These are phyloP conservation scores for Saccharum hybrid DNA, from an alignment of 202 grass and related monocot genomes.

Conservation along the genomic window DNA sequence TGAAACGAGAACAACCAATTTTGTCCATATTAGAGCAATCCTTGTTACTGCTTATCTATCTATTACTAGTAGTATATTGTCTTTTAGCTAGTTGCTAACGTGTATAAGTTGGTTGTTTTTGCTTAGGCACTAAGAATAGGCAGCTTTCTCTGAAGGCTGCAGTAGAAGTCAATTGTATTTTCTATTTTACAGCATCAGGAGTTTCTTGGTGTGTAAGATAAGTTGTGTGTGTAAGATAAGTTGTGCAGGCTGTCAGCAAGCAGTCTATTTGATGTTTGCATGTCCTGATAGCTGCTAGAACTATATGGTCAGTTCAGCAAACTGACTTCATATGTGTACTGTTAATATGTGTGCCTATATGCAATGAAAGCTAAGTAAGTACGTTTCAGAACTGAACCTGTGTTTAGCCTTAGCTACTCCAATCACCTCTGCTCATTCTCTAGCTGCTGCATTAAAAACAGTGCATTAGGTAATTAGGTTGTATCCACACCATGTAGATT, in stretches of 20 bases:
- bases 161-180: neutral
- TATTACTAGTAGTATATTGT: neutral
- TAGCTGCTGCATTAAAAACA: neutral
- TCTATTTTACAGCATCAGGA: neutral
- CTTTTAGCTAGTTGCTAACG: neutral
- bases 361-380: neutral
- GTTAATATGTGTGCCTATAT: no score
- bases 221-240: no score
- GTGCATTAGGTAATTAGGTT: neutral
- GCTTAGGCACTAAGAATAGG: neutral
- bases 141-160: neutral
- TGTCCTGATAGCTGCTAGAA: neutral
- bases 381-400: neutral
- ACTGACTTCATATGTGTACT: no score
- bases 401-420: neutral
- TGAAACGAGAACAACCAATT: neutral
- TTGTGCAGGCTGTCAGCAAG: neutral
- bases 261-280: neutral
- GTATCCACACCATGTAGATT: conserved; percentile 6
- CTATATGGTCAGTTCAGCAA: neutral
- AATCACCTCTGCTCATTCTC: neutral
- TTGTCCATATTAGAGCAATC: neutral
- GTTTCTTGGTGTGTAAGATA: neutral
- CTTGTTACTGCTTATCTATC: neutral
- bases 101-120: neutral